Base-by-base conservation (phyloP, 2,329 filamentous ascomycete genomes). In the Trichoderma sp. region DNA sequence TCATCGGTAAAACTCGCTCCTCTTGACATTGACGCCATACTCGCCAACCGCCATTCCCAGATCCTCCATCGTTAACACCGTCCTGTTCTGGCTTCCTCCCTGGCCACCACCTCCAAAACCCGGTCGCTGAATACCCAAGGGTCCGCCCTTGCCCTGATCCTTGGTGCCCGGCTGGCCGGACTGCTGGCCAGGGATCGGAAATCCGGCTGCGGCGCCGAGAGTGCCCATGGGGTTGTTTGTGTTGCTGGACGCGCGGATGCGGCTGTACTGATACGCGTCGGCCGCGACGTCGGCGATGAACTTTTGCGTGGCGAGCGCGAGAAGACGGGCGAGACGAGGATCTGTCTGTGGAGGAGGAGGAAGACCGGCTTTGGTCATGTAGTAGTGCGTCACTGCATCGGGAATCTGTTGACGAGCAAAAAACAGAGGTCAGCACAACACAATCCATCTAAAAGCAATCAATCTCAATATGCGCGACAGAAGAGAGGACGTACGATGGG, bases 61-160 rank as follows among this genome's bases (percentile, higher is more conserved):
- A 81, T 99, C 96, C 83, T 99, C 96, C 96, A 99, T 98, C 1
- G 96, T 98, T 74, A 99, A 86, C 70, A 99, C 95, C 21, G 96
- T 98, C 74, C 94, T 88, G 74, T 97, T 97, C 84, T 97, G 93
- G 70, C 91, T 93, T 1, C 93, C 93, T 32, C 95, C 94, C 78
- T 94, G 93, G 0, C 95, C 95, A 76, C 95, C 95, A 74, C 95
- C 96, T 18, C 93, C 94, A 78, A 91, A 95, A 0, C 93, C 93
- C 28, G 92, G 89, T 65, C 93, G 85, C 83, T 95, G 92, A 73
- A 93, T 92, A 3, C 91, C 94, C 75, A 92, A 83, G 79, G 91
- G 87, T 3, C 89, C 87, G 74, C 82, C 84, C 73, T 84, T 88
- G 6, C 86, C 88, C 78, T 86, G 86, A 77, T 86, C 89, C 80